These are phyloP conservation scores for Pochonia chlamydosporia DNA, from an alignment of 2,329 filamentous ascomycete species.

Conservation along the genomic window DNA sequence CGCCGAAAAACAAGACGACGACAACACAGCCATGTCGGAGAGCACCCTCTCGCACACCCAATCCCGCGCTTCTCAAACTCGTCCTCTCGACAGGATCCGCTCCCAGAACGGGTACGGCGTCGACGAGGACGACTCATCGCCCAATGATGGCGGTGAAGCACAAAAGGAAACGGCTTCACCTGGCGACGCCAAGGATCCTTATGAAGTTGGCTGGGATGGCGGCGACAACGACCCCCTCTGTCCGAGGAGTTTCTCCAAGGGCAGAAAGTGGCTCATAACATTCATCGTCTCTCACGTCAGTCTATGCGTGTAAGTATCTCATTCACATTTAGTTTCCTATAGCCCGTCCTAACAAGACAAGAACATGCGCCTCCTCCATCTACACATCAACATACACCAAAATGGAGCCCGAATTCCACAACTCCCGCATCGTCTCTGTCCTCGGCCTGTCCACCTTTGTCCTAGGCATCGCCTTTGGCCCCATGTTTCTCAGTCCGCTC, in stretches of 20 bases:
- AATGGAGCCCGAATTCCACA: conserved; percentile 68
- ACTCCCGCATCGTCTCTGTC: conserved; percentile 66
- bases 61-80: background rate
- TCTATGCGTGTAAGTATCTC: conserved; percentile 73
- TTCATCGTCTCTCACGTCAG: conserved; percentile 67
- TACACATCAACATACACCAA: conserved; percentile 80
- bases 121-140: conserved; percentile 16
- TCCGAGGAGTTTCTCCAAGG: conserved; percentile 60
- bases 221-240: conserved; percentile 65
- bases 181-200: conserved; percentile 38
- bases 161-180: background rate
- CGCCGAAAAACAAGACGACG: background rate
- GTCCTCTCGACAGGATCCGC: conserved; percentile 12
- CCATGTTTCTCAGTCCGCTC: conserved; percentile 57
- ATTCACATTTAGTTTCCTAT: background rate
- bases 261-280: conserved; percentile 76
- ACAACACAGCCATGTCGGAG: background rate
- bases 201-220: conserved; percentile 70
- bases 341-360: too few species aligned
- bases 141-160: conserved; percentile 10
- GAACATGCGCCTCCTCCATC: conserved; percentile 80
- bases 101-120: conserved; percentile 42
- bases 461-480: conserved; percentile 61
- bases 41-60: background rate
- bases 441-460: conserved; percentile 81